A percentile compares a stretch with the other conserved stretches of the same genome.
phyloP scores from a whole-genome alignment of 2,329 filamentous ascomycete genomes.

The Pestalotiopsis sp. region DNA sequence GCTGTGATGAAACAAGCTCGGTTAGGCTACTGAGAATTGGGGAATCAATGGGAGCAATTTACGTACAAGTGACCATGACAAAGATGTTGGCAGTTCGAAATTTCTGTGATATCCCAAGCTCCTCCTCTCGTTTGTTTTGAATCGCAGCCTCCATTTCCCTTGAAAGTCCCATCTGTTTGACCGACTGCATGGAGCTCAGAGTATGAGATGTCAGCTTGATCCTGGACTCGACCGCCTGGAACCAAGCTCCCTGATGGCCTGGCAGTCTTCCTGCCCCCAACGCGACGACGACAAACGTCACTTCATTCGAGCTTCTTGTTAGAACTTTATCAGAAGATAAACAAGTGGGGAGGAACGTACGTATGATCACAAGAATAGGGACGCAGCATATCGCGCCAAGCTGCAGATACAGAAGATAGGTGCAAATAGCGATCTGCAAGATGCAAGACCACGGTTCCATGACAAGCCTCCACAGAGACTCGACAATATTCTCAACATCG shows the following conservation, averaged over 20 bases:
- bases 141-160: constrained; percentile 8
- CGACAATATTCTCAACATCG: constrained; percentile 12
- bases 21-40: not conserved
- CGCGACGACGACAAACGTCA: constrained; percentile 9
- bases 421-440: constrained; percentile 7
- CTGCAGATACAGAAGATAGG: constrained; percentile 13
- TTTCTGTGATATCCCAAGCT: constrained; percentile 7
- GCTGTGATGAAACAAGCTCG: not conserved
- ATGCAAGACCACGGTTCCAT: constrained; percentile 11
- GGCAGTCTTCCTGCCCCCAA: constrained; percentile 2
- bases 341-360: not conserved
- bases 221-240: constrained; percentile 10
- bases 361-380: constrained; percentile 10
- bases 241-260: constrained; percentile 10
- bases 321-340: not conserved
- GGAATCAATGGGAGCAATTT: not conserved
- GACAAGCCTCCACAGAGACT: constrained; percentile 8
- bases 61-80: constrained; percentile 1
- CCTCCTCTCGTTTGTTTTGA: not conserved
- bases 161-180: constrained; percentile 12
- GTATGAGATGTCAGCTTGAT: constrained; percentile 8
- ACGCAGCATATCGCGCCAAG: constrained; percentile 13
- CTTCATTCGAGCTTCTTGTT: not conserved
- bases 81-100: constrained; percentile 8
- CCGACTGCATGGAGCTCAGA: constrained; percentile 13